These are phyloP conservation scores for Alnus glutinosa DNA, from an alignment of 306 rosid genomes.

Conservation along the genomic window DNA sequence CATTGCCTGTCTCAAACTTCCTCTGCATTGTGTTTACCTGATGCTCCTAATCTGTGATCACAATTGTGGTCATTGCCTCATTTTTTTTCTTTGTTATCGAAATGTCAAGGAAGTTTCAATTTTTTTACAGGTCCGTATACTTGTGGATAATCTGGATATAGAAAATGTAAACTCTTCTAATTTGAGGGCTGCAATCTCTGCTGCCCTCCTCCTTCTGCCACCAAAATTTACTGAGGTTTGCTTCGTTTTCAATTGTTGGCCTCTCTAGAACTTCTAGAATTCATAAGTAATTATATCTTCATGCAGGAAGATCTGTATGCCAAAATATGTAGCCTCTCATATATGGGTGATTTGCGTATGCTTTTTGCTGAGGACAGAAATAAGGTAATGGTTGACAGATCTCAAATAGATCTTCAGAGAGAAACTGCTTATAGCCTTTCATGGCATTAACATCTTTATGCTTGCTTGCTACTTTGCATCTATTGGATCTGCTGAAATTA, in stretches of 20 bases:
- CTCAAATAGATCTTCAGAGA: constrained; percentile 19
- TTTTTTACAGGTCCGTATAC: constrained; percentile 59
- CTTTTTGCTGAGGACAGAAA: constrained; percentile 91
- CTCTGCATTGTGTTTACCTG: constrained; percentile 12
- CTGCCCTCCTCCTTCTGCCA: constrained; percentile 91
- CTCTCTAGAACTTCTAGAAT: constrained; percentile 25
- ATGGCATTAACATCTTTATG: constrained; percentile 1
- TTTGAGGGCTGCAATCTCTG: constrained; percentile 79
- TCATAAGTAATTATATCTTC: constrained; percentile 11
- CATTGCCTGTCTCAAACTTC: constrained; percentile 16
- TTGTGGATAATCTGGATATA: constrained; percentile 67
- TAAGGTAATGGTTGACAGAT: constrained; percentile 57
- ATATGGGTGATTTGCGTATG: constrained; percentile 88
- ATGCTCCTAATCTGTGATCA: constrained; percentile 4
- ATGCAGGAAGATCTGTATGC: constrained; percentile 89
- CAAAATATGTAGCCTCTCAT: constrained; percentile 89
- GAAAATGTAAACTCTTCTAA: constrained; percentile 58
- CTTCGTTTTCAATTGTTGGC: constrained; percentile 32
- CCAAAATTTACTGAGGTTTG: constrained; percentile 75
- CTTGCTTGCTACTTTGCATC: constrained; percentile 11
- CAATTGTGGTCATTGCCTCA: not conserved
- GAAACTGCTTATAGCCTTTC: constrained; percentile 15
- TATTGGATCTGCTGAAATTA: constrained; percentile 13
- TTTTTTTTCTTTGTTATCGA: not conserved
- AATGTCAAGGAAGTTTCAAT: constrained; percentile 10